Percentiles rank a stretch among this genome's conserved stretches.
These are phyloP conservation scores for rapeseed (Brassica napus) DNA, from an alignment of 345 rosid genomes.

Conservation along the genomic window DNA sequence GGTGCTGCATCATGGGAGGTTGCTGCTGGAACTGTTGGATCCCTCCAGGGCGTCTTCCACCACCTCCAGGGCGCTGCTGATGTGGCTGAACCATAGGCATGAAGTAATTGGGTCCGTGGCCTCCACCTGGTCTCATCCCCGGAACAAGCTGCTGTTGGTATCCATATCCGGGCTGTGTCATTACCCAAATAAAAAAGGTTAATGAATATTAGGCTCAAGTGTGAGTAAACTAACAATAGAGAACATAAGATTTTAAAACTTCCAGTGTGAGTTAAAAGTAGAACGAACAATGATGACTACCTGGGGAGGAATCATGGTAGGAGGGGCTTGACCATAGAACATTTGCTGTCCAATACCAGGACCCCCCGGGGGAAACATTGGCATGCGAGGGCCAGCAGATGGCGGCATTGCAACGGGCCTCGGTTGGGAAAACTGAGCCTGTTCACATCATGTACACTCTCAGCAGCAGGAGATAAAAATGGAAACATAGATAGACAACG, in stretches of 20 bases:
- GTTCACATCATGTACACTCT: constrained; percentile 26
- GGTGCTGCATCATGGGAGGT: constrained; percentile 76
- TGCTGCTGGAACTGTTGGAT: constrained; percentile 80
- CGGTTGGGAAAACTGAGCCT: constrained; percentile 95
- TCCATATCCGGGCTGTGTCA: constrained; percentile 78
- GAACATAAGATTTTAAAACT: background rate
- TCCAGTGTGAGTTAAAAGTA: background rate
- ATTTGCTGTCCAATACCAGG: constrained; percentile 85
- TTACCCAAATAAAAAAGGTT: background rate
- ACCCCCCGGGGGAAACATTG: constrained; percentile 78
- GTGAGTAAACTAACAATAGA: background rate
- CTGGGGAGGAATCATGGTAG: constrained; percentile 85
- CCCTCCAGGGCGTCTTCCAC: constrained; percentile 63
- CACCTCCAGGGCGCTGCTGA: constrained; percentile 79
- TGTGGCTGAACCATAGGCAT: constrained; percentile 95
- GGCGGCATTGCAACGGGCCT: constrained; percentile 76
- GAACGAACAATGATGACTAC: constrained; percentile 38
- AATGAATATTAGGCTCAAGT: background rate
- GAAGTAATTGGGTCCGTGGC: constrained; percentile 71
- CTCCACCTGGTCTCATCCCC: constrained; percentile 87
- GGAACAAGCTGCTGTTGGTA: constrained; percentile 97
- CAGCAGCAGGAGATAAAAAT: background rate
- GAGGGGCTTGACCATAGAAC: constrained; percentile 88
- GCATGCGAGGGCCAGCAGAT: constrained; percentile 79
- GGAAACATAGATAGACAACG: too few relatives aligned